A percentile compares a stretch with the other conserved stretches of the same genome.
These are phyloP conservation scores for Lentinula raphanica DNA, from an alignment of 768 basidiomycete species.

Conservation along the genomic window DNA sequence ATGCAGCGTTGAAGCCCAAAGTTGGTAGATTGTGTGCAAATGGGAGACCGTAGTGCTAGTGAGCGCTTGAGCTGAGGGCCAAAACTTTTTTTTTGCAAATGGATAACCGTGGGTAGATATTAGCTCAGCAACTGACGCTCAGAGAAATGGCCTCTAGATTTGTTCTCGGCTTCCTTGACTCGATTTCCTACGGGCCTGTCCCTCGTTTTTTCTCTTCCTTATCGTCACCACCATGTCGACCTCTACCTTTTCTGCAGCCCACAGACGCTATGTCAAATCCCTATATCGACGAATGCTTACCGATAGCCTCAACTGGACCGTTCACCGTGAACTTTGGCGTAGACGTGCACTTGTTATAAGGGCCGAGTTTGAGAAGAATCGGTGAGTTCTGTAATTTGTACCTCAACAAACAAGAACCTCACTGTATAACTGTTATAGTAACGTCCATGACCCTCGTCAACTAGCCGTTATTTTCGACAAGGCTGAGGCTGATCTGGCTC, in stretches of 20 bases:
- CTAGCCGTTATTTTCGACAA: slow-evolving; percentile 71
- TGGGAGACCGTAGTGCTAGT: too few species aligned
- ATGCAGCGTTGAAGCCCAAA: too few species aligned
- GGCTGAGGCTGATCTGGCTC: slow-evolving; percentile 71
- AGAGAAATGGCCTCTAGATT: background rate
- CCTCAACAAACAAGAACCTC: too few species aligned
- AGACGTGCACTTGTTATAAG: slow-evolving; percentile 79
- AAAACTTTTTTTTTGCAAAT: too few species aligned
- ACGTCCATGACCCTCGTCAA: slow-evolving; percentile 81
- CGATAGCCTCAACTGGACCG: slow-evolving; percentile 87
- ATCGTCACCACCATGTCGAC: slow-evolving; percentile 41
- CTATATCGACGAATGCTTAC: slow-evolving; percentile 84
- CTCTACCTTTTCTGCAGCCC: slow-evolving; percentile 65
- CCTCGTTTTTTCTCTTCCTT: slow-evolving; percentile 6
- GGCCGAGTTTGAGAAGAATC: slow-evolving; percentile 90
- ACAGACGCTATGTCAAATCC: slow-evolving; percentile 84
- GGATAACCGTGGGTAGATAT: background rate
- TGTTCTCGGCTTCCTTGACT: background rate
- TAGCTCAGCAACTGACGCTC: background rate
- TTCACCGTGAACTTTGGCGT: slow-evolving; percentile 84
- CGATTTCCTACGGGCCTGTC: background rate
- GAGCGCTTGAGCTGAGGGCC: too few species aligned
- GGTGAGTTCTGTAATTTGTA: slow-evolving; percentile 54
- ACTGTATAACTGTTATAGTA: slow-evolving; percentile 35
- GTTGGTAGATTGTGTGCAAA: too few species aligned